These are phyloP conservation scores for Cubamyces sp. DNA, from an alignment of 768 basidiomycete species.

Conservation along the genomic window DNA sequence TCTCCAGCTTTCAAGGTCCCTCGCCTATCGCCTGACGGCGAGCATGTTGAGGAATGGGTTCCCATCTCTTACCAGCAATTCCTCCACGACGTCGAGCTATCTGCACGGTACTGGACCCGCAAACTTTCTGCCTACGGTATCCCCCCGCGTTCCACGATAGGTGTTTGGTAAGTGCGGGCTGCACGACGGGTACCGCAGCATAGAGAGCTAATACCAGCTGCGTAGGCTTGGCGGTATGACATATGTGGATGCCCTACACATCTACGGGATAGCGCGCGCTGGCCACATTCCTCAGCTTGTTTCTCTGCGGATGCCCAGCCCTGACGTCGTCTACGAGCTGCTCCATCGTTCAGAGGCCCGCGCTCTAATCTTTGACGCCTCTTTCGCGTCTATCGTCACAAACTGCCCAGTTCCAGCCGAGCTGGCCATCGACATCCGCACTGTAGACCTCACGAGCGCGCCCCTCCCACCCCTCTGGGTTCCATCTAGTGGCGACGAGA, in stretches of 20 bases:
- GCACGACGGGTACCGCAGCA: neutral
- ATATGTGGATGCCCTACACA: constrained; percentile 68
- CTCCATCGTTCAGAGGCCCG: constrained; percentile 58
- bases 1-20: constrained; percentile 63
- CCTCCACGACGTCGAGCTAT: constrained; percentile 60
- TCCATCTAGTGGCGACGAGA: constrained; percentile 43
- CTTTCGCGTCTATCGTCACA: constrained; percentile 48
- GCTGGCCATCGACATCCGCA: constrained; percentile 45
- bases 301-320: constrained; percentile 72
- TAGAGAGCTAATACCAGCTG: constrained; percentile 3
- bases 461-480: constrained; percentile 48
- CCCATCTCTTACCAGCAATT: constrained; percentile 67
- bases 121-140: constrained; percentile 48
- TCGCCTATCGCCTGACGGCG: constrained; percentile 43
- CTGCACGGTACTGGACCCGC: constrained; percentile 62
- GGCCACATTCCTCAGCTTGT: constrained; percentile 76
- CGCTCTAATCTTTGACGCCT: constrained; percentile 66
- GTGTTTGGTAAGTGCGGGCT: constrained; percentile 60
- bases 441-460: constrained; percentile 41
- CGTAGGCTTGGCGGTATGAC: constrained; percentile 70
- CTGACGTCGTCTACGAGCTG: constrained; percentile 67
- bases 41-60: constrained; percentile 52
- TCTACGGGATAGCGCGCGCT: constrained; percentile 73
- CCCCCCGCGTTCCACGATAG: constrained; percentile 57
- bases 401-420: constrained; percentile 55